Conservation (phyloP, 2,329 filamentous ascomycete genomes). For the Lomentospora prolificans region DNA sequence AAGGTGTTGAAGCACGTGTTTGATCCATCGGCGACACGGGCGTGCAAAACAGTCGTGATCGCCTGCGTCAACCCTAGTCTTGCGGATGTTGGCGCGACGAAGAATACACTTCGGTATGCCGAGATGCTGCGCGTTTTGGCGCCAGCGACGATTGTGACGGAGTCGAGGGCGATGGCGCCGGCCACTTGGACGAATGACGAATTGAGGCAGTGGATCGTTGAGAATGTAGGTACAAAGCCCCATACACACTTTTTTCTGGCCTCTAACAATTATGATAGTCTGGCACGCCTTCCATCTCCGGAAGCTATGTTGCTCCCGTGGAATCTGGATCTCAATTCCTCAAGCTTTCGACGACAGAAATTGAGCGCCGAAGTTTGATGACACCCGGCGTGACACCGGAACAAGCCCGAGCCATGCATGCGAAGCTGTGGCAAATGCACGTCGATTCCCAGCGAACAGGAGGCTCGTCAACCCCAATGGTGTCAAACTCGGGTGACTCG, state of each 20-base stretch:
- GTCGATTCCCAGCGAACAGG: no score
- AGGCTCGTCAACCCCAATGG: no score
- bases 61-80: conserved; percentile 38
- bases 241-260: neutral
- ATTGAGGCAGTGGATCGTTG: neutral
- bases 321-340: no score
- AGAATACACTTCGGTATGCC: conserved; percentile 39
- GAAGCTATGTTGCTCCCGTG: no score
- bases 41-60: conserved; percentile 33
- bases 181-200: neutral
- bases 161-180: conserved; percentile 20
- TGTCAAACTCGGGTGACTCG: no score
- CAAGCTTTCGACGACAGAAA: no score
- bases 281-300: neutral
- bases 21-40: conserved; percentile 27
- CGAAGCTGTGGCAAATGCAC: no score
- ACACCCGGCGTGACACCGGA: no score
- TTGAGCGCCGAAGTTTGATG: no score
- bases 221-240: neutral
- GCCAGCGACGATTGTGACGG: conserved; percentile 17
- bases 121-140: conserved; percentile 33
- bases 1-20: conserved; percentile 40
- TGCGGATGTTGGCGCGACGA: conserved; percentile 30
- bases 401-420: no score
- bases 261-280: neutral